Evolutionary conservation across 208 protist genomes (phyloP).

Genomic region (Leishmania arabica): DNA sequence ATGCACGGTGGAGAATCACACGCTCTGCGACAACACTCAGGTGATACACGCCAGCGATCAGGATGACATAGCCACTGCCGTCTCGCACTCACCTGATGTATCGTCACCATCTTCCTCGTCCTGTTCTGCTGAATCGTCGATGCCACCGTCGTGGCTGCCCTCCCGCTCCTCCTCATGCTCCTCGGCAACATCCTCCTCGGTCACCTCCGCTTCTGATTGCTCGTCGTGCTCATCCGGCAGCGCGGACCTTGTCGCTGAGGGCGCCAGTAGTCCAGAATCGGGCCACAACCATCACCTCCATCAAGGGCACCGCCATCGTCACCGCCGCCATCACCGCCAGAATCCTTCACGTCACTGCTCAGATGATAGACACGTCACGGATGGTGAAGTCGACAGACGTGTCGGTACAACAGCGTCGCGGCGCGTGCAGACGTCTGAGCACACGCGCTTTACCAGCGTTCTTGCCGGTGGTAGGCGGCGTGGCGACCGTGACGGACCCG

Average conservation of each 20-base stretch:
- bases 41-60: neutral
- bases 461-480: slow-evolving; percentile 13
- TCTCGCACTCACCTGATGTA: slow-evolving; percentile 13
- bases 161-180: neutral
- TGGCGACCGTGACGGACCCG: neutral
- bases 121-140: neutral
- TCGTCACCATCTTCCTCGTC: slow-evolving; percentile 11
- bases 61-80: neutral
- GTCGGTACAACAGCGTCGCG: neutral
- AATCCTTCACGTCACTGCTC: neutral
- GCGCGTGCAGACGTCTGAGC: slow-evolving; percentile 29
- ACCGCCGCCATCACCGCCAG: neutral
- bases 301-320: neutral
- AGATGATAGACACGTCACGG: neutral
- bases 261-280: neutral
- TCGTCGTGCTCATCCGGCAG: neutral
- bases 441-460: slow-evolving; percentile 20
- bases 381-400: neutral
- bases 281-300: neutral
- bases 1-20: neutral
- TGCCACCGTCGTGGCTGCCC: neutral
- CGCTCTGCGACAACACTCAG: neutral
- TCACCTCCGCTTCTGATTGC: neutral
- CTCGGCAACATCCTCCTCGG: neutral
- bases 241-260: neutral